Evolutionary conservation across 2,329 filamentous ascomycete genomes (phyloP).

Genomic region (Epicoccum nigrum): DNA sequence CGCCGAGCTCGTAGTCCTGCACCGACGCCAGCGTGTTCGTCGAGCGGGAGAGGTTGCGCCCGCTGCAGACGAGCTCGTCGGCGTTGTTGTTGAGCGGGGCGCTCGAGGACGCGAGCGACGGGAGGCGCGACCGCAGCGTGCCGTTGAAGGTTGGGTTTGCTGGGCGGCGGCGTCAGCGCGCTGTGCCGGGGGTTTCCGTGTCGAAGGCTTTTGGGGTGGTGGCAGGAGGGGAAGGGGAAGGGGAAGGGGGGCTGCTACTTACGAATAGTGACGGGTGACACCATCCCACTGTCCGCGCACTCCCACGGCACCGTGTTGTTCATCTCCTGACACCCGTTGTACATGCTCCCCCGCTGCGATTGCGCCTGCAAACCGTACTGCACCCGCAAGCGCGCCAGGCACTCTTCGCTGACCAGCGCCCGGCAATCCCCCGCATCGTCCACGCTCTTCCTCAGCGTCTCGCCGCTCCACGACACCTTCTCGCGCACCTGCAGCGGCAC

Average conservation of each 20-base stretch:
- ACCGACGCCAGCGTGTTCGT: not conserved
- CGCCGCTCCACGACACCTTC: slow-evolving; percentile 3
- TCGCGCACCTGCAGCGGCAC: not conserved
- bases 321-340: not conserved
- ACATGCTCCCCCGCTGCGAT: not conserved
- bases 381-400: not conserved
- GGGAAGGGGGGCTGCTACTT: no score
- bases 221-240: no score
- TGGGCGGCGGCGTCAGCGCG: not conserved
- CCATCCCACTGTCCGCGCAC: slow-evolving; percentile 11
- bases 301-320: slow-evolving; percentile 8
- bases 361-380: not conserved
- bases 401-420: slow-evolving; percentile 1
- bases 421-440: slow-evolving; percentile 5
- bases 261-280: not conserved
- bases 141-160: slow-evolving; percentile 3
- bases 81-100: not conserved
- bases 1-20: slow-evolving; percentile 8
- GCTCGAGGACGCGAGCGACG: not conserved
- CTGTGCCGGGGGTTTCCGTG: no score
- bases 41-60: not conserved
- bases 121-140: not conserved
- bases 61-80: not conserved
- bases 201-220: no score
- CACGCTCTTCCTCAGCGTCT: slow-evolving; percentile 2